phyloP scores from a whole-genome alignment of 179 eudicot genomes.

The Patellifolia procumbens region DNA sequence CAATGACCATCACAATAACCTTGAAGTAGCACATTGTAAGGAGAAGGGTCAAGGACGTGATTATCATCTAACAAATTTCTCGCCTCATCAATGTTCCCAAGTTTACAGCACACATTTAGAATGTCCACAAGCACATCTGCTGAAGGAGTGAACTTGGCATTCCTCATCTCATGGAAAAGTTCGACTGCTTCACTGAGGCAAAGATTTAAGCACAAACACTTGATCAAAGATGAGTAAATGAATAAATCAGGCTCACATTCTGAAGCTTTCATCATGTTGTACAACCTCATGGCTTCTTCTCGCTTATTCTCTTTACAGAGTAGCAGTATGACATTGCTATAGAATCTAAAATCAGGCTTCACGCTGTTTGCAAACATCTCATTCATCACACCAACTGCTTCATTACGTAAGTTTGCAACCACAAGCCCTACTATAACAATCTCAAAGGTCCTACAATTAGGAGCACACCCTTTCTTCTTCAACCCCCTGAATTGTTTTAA shows the following conservation, averaged over 20 bases:
- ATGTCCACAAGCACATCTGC: slow-evolving; percentile 42
- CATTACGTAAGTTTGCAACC: slow-evolving; percentile 36
- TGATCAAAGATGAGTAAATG: slow-evolving; percentile 43
- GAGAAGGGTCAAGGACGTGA: slow-evolving; percentile 35
- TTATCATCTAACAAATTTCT: slow-evolving; percentile 43
- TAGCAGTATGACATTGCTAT: slow-evolving; percentile 41
- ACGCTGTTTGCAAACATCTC: slow-evolving; percentile 47
- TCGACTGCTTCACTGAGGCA: slow-evolving; percentile 42
- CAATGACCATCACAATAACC: slow-evolving; percentile 43
- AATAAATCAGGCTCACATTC: slow-evolving; percentile 39
- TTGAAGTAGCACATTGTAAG: slow-evolving; percentile 57
- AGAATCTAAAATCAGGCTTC: slow-evolving; percentile 49
- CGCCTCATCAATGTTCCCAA: slow-evolving; percentile 44
- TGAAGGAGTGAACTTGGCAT: slow-evolving; percentile 36
- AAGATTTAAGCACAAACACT: slow-evolving; percentile 42
- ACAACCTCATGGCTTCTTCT: slow-evolving; percentile 44
- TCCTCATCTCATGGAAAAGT: slow-evolving; percentile 51
- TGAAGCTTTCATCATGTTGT: slow-evolving; percentile 50
- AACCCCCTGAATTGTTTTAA: slow-evolving; percentile 64
- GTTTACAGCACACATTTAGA: slow-evolving; percentile 41
- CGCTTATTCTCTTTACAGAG: slow-evolving; percentile 41
- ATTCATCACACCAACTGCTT: slow-evolving; percentile 45
- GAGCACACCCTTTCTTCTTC: slow-evolving; percentile 59
- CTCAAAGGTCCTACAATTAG: slow-evolving; percentile 69
- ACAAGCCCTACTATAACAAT: slow-evolving; percentile 51